Evolutionary conservation across 805 yeast species (phyloP), one percentile per base, ranked within the genome.

Genomic region (Kuraishia piskuri): DNA sequence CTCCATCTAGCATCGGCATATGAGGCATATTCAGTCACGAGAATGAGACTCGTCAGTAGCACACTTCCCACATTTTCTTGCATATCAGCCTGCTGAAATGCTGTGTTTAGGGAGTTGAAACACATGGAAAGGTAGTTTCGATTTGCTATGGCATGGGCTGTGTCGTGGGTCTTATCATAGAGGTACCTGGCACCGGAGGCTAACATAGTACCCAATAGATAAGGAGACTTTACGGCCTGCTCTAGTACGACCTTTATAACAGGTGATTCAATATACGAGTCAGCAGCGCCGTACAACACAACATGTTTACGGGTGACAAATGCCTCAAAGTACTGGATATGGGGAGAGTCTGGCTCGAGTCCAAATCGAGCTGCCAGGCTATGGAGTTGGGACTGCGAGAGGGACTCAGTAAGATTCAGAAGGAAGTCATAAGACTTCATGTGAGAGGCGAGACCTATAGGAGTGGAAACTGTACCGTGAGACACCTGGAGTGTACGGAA

Each of bases 111-210:
- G 63, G 62, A 77, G n/a, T 73, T 73, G 50, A 86, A 69, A 61
- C 91, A 86, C 55, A 75, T 77, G 19, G 86, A 77, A 21, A 86
- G 65, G 61, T 86, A 86, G 44, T 76, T 17, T 7, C 21, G 20
- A 14, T 25, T 26, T 19, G 44, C n/a, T 3, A 12, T n/a, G n/a
- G 37, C n/a, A n/a, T 23, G 24, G 47, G 54, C 21, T 62, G 22
- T 12, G 19, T 20, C 22, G 47, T 20, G 23, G 21, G 22, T 22
- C n/a, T 45, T 45, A 21, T 45, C 47, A 12, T 20, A 45, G 23
- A 45, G 23, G 23, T 45, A 73, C 46, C 82, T 73, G 0, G 90
- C 90, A 3, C 91, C 90, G 37, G 83, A 84, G 0, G 91, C 88
- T 36, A 86, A 62, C 26, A 85, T 77, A 0, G 89, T 88, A 45